Evolutionary conservation across 139 green algal species (phyloP).

Genomic region (Microglena sp.): DNA sequence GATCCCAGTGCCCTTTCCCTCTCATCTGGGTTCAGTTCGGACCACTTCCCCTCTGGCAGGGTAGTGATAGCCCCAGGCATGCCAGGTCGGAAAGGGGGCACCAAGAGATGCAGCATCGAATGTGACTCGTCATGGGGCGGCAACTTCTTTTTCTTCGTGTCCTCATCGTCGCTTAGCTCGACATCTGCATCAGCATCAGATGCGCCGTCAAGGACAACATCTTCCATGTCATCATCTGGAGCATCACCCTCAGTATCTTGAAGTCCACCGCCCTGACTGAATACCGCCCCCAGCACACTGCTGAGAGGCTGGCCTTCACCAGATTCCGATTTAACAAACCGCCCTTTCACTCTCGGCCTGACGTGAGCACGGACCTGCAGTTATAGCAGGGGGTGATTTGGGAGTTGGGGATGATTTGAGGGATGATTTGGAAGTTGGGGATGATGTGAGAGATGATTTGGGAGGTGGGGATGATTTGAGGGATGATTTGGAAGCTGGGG

Average conservation of each 20-base stretch:
- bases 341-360: slow-evolving; percentile 56
- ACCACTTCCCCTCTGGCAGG: no score
- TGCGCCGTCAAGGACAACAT: background rate
- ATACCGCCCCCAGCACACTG: slow-evolving; percentile 9
- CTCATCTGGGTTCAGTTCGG: no score
- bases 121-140: no score
- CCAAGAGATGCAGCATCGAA: no score
- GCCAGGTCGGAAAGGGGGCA: no score
- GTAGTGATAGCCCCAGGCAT: no score
- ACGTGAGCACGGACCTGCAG: slow-evolving; percentile 40
- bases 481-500: background rate
- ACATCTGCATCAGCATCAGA: background rate
- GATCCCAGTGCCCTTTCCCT: no score
- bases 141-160: no score
- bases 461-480: background rate
- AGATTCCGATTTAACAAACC: slow-evolving; percentile 59
- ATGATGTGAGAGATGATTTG: background rate
- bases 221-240: slow-evolving; percentile 7
- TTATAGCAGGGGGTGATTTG: background rate
- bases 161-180: no score
- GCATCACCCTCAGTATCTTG: slow-evolving; percentile 1
- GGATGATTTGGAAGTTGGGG: background rate
- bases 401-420: background rate
- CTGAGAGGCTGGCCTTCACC: slow-evolving; percentile 1
- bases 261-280: slow-evolving; percentile 10